Base-by-base conservation (phyloP, 495 filamentous ascomycete species). In the Lophiotrema nucula region DNA sequence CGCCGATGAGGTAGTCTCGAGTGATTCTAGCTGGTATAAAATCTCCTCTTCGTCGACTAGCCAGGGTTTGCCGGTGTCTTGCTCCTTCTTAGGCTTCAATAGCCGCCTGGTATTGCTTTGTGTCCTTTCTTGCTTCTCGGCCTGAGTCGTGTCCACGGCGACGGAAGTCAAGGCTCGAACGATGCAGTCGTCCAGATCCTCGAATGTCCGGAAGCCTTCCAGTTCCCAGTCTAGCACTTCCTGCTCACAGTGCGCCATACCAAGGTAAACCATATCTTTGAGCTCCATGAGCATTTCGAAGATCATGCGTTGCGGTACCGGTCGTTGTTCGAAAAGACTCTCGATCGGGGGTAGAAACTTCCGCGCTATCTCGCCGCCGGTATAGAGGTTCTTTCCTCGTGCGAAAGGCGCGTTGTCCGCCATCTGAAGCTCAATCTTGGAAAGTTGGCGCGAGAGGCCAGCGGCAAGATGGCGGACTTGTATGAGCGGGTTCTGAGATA, bases 251-350 rank as follows among this genome's bases (percentile, higher is more conserved):
- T 27, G 25, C 11, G 21, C 21, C 51, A 56, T 62, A 1, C 58
- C 58, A n/a, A 31, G 5, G 23, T 31, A 56, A 2, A 56, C 52
- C 15, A 62, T 15, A 28, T 62, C 58, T 37, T 62, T 62, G 16
- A 62, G 24, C 45, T 62, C 58, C 44, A 62, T 50, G 5, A 62
- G 38, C 35, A 62, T 18, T 26, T 62, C 58, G 25, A 62, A 62
- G 8, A 56, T 56, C 52, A 62, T 62, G 13, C 58, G 43, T 25
- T 56, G 50, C 6, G 58, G 58, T 10, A 46, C 51, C 1, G 51
- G 58, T 15, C 38, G 3, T 19, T 56, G 58, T 3, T 51, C 27
- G 45, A 62, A 56, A 19, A 62, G 58, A 19, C 16, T 45, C 27
- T 43, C 12, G 26, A 62, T 62, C 3, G 58, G 37, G 2, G 58